These are phyloP conservation scores for Pseudogymnoascus sp. DNA, from an alignment of 2,329 filamentous ascomycete genomes.

Conservation along the genomic window DNA sequence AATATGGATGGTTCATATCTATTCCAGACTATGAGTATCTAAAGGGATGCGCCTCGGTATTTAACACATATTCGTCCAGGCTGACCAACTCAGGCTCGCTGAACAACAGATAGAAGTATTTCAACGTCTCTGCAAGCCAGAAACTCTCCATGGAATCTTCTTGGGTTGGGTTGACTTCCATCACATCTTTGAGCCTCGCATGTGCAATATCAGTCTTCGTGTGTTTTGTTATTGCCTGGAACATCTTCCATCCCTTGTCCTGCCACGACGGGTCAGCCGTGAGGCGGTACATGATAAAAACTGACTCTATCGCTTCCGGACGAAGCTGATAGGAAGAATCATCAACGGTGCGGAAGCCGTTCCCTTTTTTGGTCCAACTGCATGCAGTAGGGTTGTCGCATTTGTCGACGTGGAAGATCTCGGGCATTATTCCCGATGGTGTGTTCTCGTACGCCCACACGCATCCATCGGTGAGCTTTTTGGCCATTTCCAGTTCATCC, in stretches of 20 bases:
- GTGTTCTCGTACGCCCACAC: conserved; percentile 54
- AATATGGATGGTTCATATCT: background rate
- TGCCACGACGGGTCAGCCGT: conserved; percentile 29
- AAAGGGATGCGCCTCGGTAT: conserved; percentile 29
- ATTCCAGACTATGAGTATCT: conserved; percentile 14
- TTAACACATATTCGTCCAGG: conserved; percentile 53
- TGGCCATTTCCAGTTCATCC: conserved; percentile 48
- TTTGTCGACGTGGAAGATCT: conserved; percentile 39
- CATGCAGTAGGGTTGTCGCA: conserved; percentile 21
- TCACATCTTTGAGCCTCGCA: conserved; percentile 37
- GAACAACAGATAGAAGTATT: conserved; percentile 53
- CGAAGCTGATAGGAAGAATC: conserved; percentile 41
- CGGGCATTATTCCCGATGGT: conserved; percentile 54
- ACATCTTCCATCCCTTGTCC: conserved; percentile 44
- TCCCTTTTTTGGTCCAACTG: conserved; percentile 18
- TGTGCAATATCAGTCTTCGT: conserved; percentile 37
- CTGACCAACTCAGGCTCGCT: conserved; percentile 44
- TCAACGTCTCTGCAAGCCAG: conserved; percentile 55
- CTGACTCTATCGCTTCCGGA: conserved; percentile 61
- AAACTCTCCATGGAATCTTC: conserved; percentile 51
- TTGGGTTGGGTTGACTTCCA: conserved; percentile 18
- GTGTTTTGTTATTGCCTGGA: conserved; percentile 37
- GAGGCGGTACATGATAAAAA: conserved; percentile 50
- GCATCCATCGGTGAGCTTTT: conserved; percentile 55
- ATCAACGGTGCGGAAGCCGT: conserved; percentile 13